Conservation (phyloP, 2,329 filamentous ascomycete genomes). For the Coniochaeta sp. region DNA sequence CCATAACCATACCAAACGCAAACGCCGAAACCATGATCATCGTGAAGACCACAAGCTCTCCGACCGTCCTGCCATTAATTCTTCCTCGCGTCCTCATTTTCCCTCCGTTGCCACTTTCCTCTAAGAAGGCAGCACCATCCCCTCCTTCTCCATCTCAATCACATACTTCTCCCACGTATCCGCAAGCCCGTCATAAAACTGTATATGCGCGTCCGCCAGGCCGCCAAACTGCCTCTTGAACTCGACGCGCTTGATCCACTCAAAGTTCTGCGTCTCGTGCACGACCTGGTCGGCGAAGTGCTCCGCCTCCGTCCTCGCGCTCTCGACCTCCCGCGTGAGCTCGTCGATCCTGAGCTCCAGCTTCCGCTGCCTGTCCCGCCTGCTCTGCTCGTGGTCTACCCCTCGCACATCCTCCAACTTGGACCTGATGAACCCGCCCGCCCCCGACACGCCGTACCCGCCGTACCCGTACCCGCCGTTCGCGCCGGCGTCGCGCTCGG, state of each 20-base stretch:
- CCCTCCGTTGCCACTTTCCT: too few relatives aligned
- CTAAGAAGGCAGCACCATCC: constrained; percentile 11
- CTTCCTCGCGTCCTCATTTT: too few relatives aligned
- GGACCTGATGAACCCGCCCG: constrained; percentile 79
- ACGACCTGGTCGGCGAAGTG: constrained; percentile 96
- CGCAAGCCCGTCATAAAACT: constrained; percentile 75
- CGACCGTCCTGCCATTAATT: too few relatives aligned
- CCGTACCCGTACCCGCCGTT: constrained; percentile 22
- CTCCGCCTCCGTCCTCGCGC: constrained; percentile 78
- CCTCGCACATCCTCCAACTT: constrained; percentile 97
- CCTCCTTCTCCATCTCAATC: constrained; percentile 75
- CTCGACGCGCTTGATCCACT: constrained; percentile 90
- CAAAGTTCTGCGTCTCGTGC: constrained; percentile 87
- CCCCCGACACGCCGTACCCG: constrained; percentile 55
- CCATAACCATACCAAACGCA: too few relatives aligned
- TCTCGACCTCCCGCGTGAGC: constrained; percentile 81
- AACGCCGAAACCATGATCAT: too few relatives aligned
- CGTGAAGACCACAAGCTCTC: too few relatives aligned
- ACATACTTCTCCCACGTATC: constrained; percentile 87
- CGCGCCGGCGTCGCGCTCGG: constrained; percentile 70
- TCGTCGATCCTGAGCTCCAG: constrained; percentile 90
- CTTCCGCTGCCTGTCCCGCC: constrained; percentile 80
- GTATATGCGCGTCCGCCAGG: constrained; percentile 76
- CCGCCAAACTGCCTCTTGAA: constrained; percentile 81
- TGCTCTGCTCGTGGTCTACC: constrained; percentile 89